phyloP scores from a whole-genome alignment of 2,329 filamentous ascomycete species.

The Talaromyces sp. region DNA sequence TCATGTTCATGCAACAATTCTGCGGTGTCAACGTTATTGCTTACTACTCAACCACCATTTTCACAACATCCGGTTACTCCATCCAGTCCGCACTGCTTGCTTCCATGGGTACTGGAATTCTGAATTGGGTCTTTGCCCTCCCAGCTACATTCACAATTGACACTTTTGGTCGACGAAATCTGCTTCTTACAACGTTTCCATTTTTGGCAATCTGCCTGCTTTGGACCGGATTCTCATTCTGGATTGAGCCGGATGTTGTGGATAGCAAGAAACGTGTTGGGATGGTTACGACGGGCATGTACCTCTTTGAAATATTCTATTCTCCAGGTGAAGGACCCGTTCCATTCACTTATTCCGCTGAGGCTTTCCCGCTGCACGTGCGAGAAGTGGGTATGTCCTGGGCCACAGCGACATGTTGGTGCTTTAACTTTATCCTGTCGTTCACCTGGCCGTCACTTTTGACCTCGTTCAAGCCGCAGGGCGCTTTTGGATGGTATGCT shows the following conservation, averaged over 20 bases:
- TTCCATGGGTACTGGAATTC: conserved; percentile 61
- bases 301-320: conserved; percentile 52
- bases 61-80: conserved; percentile 53
- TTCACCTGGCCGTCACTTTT: conserved; percentile 52
- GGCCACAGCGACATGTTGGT: conserved; percentile 54
- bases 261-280: conserved; percentile 35
- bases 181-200: conserved; percentile 61
- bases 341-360: conserved; percentile 63
- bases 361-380: conserved; percentile 60
- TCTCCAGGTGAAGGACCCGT: conserved; percentile 58
- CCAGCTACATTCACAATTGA: conserved; percentile 65
- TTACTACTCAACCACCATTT: conserved; percentile 62
- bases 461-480: conserved; percentile 49
- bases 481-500: conserved; percentile 57
- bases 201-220: conserved; percentile 52
- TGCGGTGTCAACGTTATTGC: conserved; percentile 56
- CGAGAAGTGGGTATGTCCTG: conserved; percentile 61
- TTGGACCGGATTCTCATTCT: conserved; percentile 52
- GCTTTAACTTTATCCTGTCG: conserved; percentile 53
- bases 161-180: conserved; percentile 60
- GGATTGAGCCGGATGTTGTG: conserved; percentile 37
- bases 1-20: conserved; percentile 53
- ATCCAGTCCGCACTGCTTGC: conserved; percentile 54
- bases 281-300: conserved; percentile 43
- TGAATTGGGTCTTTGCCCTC: conserved; percentile 64